These are phyloP conservation scores for Candida multigemmis DNA, from an alignment of 805 yeast species.

Conservation along the genomic window DNA sequence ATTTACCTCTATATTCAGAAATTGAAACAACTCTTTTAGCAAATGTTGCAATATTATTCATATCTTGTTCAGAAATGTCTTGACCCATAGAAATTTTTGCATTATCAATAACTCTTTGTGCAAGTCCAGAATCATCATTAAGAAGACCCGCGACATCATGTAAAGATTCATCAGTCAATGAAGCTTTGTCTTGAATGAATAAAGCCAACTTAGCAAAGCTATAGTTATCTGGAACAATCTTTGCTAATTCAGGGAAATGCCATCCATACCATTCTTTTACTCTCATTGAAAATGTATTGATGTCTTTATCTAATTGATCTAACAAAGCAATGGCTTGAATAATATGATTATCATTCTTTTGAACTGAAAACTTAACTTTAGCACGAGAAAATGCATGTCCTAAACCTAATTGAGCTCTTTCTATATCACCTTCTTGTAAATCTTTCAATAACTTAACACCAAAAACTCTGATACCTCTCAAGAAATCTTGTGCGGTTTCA, in stretches of 20 bases:
- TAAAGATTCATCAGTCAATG: constrained; percentile 83
- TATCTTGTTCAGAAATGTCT: constrained; percentile 90
- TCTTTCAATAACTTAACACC: constrained; percentile 86
- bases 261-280: constrained; percentile 98
- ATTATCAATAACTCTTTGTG: constrained; percentile 86
- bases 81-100: constrained; percentile 99
- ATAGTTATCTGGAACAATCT: constrained; percentile 84
- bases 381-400: constrained; percentile 99
- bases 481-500: constrained; percentile 88
- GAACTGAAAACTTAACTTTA: constrained; percentile 97
- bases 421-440: constrained; percentile 89
- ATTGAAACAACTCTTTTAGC: constrained; percentile 91
- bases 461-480: constrained; percentile 90
- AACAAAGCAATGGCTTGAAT: constrained; percentile 97
- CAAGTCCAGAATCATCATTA: constrained; percentile 83
- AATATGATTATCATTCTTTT: constrained; percentile 97
- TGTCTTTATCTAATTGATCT: constrained; percentile 96
- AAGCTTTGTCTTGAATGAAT: constrained; percentile 78
- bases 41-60: constrained; percentile 82
- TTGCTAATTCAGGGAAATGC: constrained; percentile 97
- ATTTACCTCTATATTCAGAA: constrained; percentile 79
- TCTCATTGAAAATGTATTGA: constrained; percentile 95
- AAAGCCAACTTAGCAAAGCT: constrained; percentile 75
- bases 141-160: constrained; percentile 89
- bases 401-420: constrained; percentile 96